Conservation (phyloP, 805 yeast genomes). For the Kluyveromyces starmeri region DNA sequence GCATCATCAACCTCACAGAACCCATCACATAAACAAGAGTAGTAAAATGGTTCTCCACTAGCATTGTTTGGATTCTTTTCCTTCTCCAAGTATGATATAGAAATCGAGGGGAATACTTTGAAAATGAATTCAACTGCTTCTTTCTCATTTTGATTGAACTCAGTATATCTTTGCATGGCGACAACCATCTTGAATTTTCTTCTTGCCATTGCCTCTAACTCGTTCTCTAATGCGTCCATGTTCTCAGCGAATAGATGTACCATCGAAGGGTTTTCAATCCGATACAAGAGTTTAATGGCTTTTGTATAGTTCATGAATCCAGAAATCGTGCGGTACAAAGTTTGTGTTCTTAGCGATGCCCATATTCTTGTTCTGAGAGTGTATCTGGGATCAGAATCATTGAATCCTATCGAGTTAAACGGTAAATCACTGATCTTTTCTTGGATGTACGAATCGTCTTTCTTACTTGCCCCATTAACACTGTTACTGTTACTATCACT, state of each 20-base stretch:
- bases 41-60: slow-evolving; percentile 30
- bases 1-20: slow-evolving; percentile 44
- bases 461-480: no score
- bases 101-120: slow-evolving; percentile 61
- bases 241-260: slow-evolving; percentile 35
- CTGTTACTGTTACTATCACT: not conserved
- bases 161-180: slow-evolving; percentile 78
- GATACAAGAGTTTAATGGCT: slow-evolving; percentile 61
- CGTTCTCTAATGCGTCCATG: slow-evolving; percentile 52
- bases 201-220: slow-evolving; percentile 62
- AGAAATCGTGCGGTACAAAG: slow-evolving; percentile 71
- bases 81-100: slow-evolving; percentile 46
- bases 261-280: slow-evolving; percentile 55
- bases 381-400: slow-evolving; percentile 52
- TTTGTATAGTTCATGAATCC: slow-evolving; percentile 74
- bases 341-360: slow-evolving; percentile 81
- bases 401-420: slow-evolving; percentile 64
- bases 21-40: slow-evolving; percentile 64
- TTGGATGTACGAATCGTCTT: slow-evolving; percentile 20
- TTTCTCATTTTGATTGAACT: slow-evolving; percentile 55
- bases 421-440: slow-evolving; percentile 55
- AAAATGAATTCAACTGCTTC: slow-evolving; percentile 60
- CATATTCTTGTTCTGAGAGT: slow-evolving; percentile 70
- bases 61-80: slow-evolving; percentile 25
- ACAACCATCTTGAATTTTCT: slow-evolving; percentile 75